Base-by-base conservation (phyloP, 2,329 filamentous ascomycete species). In the Trichoderma simmonsii region DNA sequence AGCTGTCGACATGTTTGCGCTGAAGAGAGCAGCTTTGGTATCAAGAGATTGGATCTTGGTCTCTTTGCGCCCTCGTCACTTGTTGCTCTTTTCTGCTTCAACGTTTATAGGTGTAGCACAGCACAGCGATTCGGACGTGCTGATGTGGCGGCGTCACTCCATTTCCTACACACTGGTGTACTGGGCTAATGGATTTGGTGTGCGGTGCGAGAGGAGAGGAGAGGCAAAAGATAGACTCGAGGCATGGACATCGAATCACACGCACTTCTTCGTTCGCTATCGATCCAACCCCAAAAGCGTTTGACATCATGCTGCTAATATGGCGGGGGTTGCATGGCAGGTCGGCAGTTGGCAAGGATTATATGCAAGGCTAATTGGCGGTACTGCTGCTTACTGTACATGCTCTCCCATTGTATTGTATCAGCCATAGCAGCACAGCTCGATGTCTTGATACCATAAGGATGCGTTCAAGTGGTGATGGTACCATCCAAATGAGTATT, bases 291-390 rank as follows among this genome's bases (percentile, higher is more conserved):
- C 48, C 48, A 24, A 26, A 24, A 24, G 5, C 34, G 43, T 43
- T 62, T 61, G 59, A 70, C 67, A 70, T 63, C 57, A 61, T 28
- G 30, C 66, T 26, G 51, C 63, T 26, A n/a, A n/a, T n/a, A n/a
- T 36, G 43, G 15, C 56, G 59, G 56, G 67, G 67, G 59, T 59
- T 36, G 30, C 18, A 39, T 56, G 48, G 24, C 12, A 32, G 21
- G 36, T 48, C 56, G 66, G 54, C 26, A 39, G 56, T 51, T 61
- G 39, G 56, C 66, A 61, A 61, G 63, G 63, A 36, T 66, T 14
- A 21, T 51, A 48, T 60, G 57, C 28, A 21, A 32, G 30, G 28
- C 28, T 60, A 32, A 60, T 1, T 32, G 28, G 56, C 18, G 56
- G 56, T 30, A n/a, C n/a, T 48, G 24, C 36, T 24, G 36, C 36